phyloP scores from a whole-genome alignment of 768 basidiomycete genomes.

The Leccinum variicolor region DNA sequence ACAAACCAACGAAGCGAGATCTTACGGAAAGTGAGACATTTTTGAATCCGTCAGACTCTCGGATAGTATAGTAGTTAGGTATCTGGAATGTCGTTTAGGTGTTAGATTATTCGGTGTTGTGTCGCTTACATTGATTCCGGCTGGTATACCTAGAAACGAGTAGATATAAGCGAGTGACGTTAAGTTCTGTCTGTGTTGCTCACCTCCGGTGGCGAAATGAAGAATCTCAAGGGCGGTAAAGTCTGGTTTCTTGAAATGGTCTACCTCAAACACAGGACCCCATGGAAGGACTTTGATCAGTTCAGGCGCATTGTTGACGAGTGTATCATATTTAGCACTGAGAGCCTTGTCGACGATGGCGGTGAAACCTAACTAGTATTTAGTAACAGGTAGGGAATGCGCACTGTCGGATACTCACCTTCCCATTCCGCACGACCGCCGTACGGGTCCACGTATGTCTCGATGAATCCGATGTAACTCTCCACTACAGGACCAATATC shows the following conservation, averaged over 20 bases:
- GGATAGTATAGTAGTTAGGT: constrained; percentile 83
- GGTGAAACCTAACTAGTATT: constrained; percentile 61
- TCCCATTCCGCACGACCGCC: constrained; percentile 94
- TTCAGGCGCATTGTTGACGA: constrained; percentile 74
- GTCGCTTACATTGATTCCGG: constrained; percentile 70
- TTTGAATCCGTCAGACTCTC: constrained; percentile 82
- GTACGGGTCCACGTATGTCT: constrained; percentile 87
- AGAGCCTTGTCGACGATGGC: constrained; percentile 85
- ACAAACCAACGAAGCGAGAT: neutral
- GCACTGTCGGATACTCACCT: constrained; percentile 40
- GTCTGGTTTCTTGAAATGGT: constrained; percentile 80
- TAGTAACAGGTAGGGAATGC: neutral
- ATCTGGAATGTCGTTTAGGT: constrained; percentile 42
- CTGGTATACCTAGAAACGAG: constrained; percentile 61
- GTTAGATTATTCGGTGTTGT: neutral
- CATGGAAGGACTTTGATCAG: constrained; percentile 82
- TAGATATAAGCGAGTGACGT: neutral
- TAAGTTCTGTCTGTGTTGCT: constrained; percentile 5
- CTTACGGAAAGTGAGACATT: constrained; percentile 80
- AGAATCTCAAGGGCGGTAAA: constrained; percentile 84
- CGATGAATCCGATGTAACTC: constrained; percentile 83
- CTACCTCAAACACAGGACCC: constrained; percentile 67
- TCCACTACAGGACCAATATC: constrained; percentile 87
- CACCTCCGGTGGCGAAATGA: constrained; percentile 80
- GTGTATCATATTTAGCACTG: constrained; percentile 74